Percentiles rank a stretch among this genome's conserved stretches.
Conservation (phyloP, 805 yeast genomes). For the Hanseniaspora occidentalis region DNA sequence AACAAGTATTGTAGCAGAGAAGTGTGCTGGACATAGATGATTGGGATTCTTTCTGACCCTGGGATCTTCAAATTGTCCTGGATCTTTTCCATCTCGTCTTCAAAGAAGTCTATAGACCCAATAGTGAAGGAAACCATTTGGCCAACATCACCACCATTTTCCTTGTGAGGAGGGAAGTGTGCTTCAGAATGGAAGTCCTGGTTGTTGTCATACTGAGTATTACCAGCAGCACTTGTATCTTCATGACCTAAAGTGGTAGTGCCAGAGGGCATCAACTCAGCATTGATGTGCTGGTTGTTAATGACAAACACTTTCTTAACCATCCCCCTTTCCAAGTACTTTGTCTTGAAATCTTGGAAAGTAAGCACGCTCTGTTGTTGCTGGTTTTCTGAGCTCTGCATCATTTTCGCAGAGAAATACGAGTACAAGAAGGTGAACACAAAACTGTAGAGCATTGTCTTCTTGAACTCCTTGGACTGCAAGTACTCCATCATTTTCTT, state of each 20-base stretch:
- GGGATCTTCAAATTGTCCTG: conserved; percentile 64
- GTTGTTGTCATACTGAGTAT: too few species aligned
- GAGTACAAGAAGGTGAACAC: conserved; percentile 29
- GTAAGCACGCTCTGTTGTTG: conserved; percentile 26
- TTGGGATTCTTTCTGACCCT: conserved; percentile 61
- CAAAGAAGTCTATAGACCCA: conserved; percentile 78
- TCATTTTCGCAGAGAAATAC: conserved; percentile 17
- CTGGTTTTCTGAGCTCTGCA: conserved; percentile 15
- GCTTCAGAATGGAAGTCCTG: conserved; percentile 18
- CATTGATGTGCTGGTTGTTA: conserved; percentile 61
- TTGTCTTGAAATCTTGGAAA: conserved; percentile 77
- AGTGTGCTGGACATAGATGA: conserved; percentile 58
- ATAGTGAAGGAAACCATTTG: conserved; percentile 58
- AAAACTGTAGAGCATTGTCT: conserved; percentile 27
- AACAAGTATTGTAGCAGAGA: conserved; percentile 49
- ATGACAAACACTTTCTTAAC: conserved; percentile 65
- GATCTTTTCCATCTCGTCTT: conserved; percentile 62
- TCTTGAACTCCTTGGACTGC: conserved; percentile 30
- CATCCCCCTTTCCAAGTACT: conserved; percentile 62
- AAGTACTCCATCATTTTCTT: conserved; percentile 24
- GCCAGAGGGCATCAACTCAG: conserved; percentile 44
- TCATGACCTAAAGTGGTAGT: conserved; percentile 14
- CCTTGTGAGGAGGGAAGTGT: conserved; percentile 22
- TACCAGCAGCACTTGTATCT: conserved; percentile 25
- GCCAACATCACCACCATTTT: not conserved